Evolutionary conservation across 495 filamentous ascomycete genomes (phyloP), one percentile per base, ranked within the genome.

Genomic region (Wilcoxina mikolae): DNA sequence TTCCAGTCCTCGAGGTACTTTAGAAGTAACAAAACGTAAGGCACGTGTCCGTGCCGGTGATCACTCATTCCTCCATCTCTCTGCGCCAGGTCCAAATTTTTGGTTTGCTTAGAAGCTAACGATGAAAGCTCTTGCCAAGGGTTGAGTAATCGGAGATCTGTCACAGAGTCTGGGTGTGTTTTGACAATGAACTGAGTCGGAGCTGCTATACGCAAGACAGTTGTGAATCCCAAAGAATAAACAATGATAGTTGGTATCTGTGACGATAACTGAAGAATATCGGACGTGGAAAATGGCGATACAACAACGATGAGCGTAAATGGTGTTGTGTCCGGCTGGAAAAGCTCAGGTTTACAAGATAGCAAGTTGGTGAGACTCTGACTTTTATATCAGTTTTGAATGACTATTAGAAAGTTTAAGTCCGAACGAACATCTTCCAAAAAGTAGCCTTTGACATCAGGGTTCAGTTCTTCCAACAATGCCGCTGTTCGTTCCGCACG

Each of bases 31-130:
- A 85, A 73, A 38, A 94, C 72, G 61, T 91, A 96, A 22, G 91
- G 93, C 15, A 99, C 75, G 68, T 99, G 91, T 24, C 88, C 90
- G 58, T 99, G 91, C 42, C 93, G 79, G 56, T 87, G 83, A 59
- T 87, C 77, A 56, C 78, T 78, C 60, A 93, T 72, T 54, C 59
- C 68, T 9, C 33, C 57, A 33, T 60, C 58, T 0, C 53, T 46
- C 33, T 58, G 51, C 15, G 57, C 48, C n/a, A 56, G 64, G 38
- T 86, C 81, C 20, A 98, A 73, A 35, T 81, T 71, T 26, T 70
- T 68, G 1, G 85, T 81, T 63, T 81, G 76, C 4, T 78, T 72
- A 41, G 64, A 66, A 7, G 78, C 80, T 54, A 85, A 80, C 7
- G 73, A 72, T 3, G 73, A 65, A 25, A 99, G 77, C 65, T 93